Base-by-base conservation (phyloP, 306 rosid genomes). In the Phaseolus lunatus region DNA sequence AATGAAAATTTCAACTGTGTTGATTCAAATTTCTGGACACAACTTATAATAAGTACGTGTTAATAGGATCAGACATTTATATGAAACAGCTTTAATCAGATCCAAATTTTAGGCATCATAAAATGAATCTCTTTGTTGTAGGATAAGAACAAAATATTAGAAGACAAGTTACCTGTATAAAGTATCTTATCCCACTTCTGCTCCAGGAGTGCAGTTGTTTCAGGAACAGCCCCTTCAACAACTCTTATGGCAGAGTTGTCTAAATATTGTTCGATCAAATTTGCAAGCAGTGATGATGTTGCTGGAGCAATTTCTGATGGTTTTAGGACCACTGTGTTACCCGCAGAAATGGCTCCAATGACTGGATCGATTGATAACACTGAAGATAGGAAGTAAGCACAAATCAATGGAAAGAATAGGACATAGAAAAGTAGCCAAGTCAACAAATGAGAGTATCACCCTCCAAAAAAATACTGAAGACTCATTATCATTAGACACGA, bases 111-210 rank as follows among this genome's bases (percentile, higher is more conserved):
- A 43, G 23, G 62, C 59, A 12, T 37, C 16, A 35, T 19, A 48
- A 11, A 63, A 65, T 57, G 26, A 61, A 43, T 44, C 11, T 24
- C 13, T 78, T 49, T 54, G 18, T 9, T 63, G 50, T 18, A 45
- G 78, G 41, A 58, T 43, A 62, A 10, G 68, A 70, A 23, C 49
- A 24, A 12, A 31, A 44, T 18, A 74, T 24, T 24, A 39, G 54
- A 58, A 67, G 52, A 54, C 35, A 80, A 59, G 31, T 16, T 43
- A 90, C 97, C 94, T 74, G 96, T 93, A 70, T 89, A 93, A 70
- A 93, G 88, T 83, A 93, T 93, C 85, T 89, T 93, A 73, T 93
- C 94, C 97, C 97, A 90, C 65, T 89, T 93, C 78, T 90, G 96
- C 49, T 90, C 91, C 75, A 93, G 74, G 56, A 93, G 74, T 35